A percentile compares a stretch with the other conserved stretches of the same genome.
Evolutionary conservation across 164 flowering plant genomes (phyloP).

Genomic region (Umbellularia californica): DNA sequence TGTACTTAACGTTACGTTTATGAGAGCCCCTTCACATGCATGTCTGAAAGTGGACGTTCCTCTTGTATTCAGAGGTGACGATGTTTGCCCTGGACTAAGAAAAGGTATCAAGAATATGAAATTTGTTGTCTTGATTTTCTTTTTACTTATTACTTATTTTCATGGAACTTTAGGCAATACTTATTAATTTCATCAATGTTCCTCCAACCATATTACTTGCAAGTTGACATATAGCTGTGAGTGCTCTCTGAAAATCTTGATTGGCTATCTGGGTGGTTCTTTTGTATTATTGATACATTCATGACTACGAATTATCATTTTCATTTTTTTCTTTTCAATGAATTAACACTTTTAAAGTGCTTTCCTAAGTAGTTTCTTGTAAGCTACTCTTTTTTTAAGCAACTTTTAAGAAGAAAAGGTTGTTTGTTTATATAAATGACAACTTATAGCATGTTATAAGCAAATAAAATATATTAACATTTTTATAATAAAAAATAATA

Average conservation of each 20-base stretch:
- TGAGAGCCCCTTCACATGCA: slow-evolving; percentile 90
- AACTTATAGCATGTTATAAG: too few relatives aligned
- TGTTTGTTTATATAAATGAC: too few relatives aligned
- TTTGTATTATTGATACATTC: neutral
- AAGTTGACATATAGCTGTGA: neutral
- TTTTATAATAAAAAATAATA: too few relatives aligned
- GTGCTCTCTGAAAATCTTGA: neutral
- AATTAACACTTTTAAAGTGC: too few relatives aligned
- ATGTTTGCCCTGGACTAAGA: slow-evolving; percentile 83
- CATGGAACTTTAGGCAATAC: neutral
- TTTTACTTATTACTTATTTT: neutral
- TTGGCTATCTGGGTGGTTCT: neutral
- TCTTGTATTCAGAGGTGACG: slow-evolving; percentile 83
- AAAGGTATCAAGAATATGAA: slow-evolving; percentile 50
- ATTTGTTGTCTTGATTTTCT: neutral
- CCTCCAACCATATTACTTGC: too few relatives aligned
- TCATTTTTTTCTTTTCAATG: too few relatives aligned
- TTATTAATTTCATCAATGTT: neutral
- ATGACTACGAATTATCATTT: neutral
- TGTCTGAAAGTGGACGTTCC: slow-evolving; percentile 87
- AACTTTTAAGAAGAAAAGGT: too few relatives aligned
- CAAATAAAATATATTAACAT: too few relatives aligned
- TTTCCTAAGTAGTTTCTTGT: too few relatives aligned
- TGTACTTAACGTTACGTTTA: slow-evolving; percentile 78
- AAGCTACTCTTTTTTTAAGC: too few relatives aligned